Conservation (phyloP, 768 basidiomycete species). For the Trametes maxima region DNA sequence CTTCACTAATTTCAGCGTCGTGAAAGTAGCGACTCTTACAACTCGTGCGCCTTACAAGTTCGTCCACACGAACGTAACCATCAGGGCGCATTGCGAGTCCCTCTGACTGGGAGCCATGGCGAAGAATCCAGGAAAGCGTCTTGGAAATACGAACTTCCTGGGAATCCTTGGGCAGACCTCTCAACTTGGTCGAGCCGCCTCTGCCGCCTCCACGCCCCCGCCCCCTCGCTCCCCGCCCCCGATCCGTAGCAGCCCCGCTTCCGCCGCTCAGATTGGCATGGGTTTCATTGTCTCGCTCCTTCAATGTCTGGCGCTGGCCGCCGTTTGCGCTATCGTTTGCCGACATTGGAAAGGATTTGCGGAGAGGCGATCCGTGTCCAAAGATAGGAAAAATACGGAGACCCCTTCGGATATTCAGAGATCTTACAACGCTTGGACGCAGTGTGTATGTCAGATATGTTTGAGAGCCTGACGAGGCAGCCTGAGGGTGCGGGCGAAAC, state of each 20-base stretch:
- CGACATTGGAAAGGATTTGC: background rate
- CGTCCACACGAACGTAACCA: conserved; percentile 81
- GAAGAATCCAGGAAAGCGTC: conserved; percentile 87
- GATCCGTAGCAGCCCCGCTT: background rate
- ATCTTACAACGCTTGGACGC: too few relatives aligned
- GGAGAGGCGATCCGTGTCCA: too few relatives aligned
- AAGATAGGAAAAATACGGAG: too few relatives aligned
- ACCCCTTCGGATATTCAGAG: too few relatives aligned
- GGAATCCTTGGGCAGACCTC: conserved; percentile 61
- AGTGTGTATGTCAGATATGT: too few relatives aligned
- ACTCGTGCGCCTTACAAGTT: conserved; percentile 66
- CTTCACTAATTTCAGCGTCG: conserved; percentile 19
- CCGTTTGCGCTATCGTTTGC: background rate
- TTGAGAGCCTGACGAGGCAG: too few relatives aligned
- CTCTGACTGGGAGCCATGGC: conserved; percentile 84
- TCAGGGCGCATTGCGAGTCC: conserved; percentile 77
- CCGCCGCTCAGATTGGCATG: background rate
- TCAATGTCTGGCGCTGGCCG: background rate
- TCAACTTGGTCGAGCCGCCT: conserved; percentile 44
- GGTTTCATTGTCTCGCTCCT: background rate
- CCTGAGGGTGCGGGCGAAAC: too few relatives aligned
- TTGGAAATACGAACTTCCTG: conserved; percentile 78
- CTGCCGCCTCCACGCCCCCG: conserved; percentile 13
- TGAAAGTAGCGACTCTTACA: background rate
- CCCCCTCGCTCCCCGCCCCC: conserved; percentile 8